These are phyloP conservation scores for Neocallimastix lanati DNA, from an alignment of 192 early-diverging fungal species.

Conservation along the genomic window DNA sequence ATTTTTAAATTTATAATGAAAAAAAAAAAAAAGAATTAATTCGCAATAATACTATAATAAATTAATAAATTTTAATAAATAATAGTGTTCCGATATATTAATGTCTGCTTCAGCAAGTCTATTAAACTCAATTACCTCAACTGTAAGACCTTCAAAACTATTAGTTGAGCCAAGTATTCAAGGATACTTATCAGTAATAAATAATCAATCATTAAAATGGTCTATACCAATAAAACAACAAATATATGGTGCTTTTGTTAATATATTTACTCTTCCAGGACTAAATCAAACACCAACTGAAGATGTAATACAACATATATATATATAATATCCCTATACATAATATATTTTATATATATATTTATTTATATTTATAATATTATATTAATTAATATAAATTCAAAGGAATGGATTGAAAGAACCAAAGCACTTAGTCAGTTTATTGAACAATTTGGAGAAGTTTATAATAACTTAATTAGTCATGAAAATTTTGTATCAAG, in stretches of 20 bases:
- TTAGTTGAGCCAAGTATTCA: neutral
- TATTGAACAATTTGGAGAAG: neutral
- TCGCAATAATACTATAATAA: too few species aligned
- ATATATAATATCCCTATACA: too few species aligned
- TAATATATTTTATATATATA: too few species aligned
- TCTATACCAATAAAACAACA: neutral
- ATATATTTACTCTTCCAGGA: neutral
- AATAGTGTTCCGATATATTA: neutral
- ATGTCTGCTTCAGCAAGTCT: neutral
- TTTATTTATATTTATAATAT: too few species aligned
- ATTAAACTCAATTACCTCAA: neutral
- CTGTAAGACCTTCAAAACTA: neutral
- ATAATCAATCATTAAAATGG: neutral
- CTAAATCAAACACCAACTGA: neutral
- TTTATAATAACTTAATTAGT: neutral
- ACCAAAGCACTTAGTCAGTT: neutral
- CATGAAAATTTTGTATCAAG: neutral
- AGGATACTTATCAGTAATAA: neutral
- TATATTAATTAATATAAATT: too few species aligned
- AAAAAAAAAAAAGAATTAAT: too few species aligned
- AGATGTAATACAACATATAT: too few species aligned
- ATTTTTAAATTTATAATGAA: too few species aligned
- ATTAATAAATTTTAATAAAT: too few species aligned
- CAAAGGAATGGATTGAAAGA: neutral
- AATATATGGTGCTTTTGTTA: neutral